These are phyloP conservation scores for Boeremia lycopersici DNA, from an alignment of 2,329 filamentous ascomycete genomes.

Conservation along the genomic window DNA sequence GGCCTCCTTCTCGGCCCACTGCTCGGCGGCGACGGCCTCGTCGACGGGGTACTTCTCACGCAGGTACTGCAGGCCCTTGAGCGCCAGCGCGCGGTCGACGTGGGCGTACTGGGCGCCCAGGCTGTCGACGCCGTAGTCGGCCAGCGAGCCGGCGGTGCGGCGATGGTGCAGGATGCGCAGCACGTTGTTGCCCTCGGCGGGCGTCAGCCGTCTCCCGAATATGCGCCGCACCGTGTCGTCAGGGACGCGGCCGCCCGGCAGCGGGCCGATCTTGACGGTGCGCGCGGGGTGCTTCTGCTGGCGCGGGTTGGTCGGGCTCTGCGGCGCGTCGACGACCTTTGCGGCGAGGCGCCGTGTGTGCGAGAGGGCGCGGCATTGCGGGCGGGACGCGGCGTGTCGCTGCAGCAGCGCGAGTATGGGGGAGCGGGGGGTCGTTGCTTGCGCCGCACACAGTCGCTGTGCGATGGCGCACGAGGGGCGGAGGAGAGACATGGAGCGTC, in stretches of 20 bases:
- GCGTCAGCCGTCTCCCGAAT: slow-evolving; percentile 39
- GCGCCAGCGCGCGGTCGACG: slow-evolving; percentile 33
- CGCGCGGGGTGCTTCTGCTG: slow-evolving; percentile 31
- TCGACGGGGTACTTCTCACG: slow-evolving; percentile 47
- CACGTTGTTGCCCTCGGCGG: slow-evolving; percentile 42
- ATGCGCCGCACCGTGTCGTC: slow-evolving; percentile 33
- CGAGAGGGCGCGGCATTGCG: slow-evolving; percentile 34
- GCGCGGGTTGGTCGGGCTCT: slow-evolving; percentile 25
- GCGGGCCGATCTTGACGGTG: slow-evolving; percentile 39
- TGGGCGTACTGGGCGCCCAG: slow-evolving; percentile 36
- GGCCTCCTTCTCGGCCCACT: slow-evolving; percentile 48
- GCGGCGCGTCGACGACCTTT: slow-evolving; percentile 32
- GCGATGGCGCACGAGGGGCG: slow-evolving; percentile 34
- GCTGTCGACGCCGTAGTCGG: slow-evolving; percentile 48
- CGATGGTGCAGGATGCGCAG: slow-evolving; percentile 49
- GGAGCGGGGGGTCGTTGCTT: slow-evolving; percentile 19
- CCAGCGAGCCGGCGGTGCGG: slow-evolving; percentile 47
- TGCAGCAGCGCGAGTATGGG: slow-evolving; percentile 30
- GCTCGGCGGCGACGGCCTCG: slow-evolving; percentile 48
- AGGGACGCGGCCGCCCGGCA: slow-evolving; percentile 38
- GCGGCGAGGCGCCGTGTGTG: slow-evolving; percentile 31
- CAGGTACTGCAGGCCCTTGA: slow-evolving; percentile 45
- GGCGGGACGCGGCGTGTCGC: slow-evolving; percentile 10
- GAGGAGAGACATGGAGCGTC: slow-evolving; percentile 38
- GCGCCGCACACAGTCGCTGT: slow-evolving; percentile 35